Evolutionary conservation across 1,284 basidiomycete genomes (phyloP).

Genomic region (Cryptococcus neoformans): DNA sequence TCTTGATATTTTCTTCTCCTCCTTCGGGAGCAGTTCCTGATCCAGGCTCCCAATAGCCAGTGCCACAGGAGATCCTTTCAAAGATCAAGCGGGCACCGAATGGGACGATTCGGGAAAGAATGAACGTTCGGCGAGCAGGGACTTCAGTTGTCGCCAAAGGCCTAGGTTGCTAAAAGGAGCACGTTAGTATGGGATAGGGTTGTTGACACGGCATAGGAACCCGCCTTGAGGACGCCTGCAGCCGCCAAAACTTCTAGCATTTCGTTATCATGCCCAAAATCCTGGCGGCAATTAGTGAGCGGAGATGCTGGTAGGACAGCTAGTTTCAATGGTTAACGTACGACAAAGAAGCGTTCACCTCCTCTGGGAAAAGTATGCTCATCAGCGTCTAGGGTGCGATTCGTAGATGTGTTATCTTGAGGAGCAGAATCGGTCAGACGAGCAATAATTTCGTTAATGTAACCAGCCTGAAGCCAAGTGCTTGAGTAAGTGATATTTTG

Average conservation of each 20-base stretch:
- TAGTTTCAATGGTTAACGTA: slow-evolving; percentile 15
- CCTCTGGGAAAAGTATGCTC: slow-evolving; percentile 64
- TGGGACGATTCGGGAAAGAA: slow-evolving; percentile 34
- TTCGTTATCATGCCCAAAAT: slow-evolving; percentile 78
- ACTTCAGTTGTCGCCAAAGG: slow-evolving; percentile 16
- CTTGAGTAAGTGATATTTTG: background rate
- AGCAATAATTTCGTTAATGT: slow-evolving; percentile 76
- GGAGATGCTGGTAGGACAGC: background rate
- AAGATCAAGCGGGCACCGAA: slow-evolving; percentile 40
- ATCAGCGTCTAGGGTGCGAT: slow-evolving; percentile 66
- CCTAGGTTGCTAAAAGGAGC: slow-evolving; percentile 21
- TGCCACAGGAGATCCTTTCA: slow-evolving; percentile 37
- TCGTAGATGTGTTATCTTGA: slow-evolving; percentile 69
- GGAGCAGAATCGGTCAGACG: slow-evolving; percentile 64
- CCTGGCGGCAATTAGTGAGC: slow-evolving; percentile 33
- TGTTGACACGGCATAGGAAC: slow-evolving; percentile 3
- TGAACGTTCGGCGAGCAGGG: slow-evolving; percentile 27
- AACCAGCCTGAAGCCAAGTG: slow-evolving; percentile 57
- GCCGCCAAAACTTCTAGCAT: slow-evolving; percentile 74
- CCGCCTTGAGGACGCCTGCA: slow-evolving; percentile 62
- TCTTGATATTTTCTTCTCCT: slow-evolving; percentile 22
- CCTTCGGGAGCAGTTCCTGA: slow-evolving; percentile 3
- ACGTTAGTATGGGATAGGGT: background rate
- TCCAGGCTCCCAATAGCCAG: slow-evolving; percentile 32
- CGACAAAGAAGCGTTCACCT: slow-evolving; percentile 40